Evolutionary conservation across 768 basidiomycete species (phyloP).

Genomic region (Lactifluus pinguis): DNA sequence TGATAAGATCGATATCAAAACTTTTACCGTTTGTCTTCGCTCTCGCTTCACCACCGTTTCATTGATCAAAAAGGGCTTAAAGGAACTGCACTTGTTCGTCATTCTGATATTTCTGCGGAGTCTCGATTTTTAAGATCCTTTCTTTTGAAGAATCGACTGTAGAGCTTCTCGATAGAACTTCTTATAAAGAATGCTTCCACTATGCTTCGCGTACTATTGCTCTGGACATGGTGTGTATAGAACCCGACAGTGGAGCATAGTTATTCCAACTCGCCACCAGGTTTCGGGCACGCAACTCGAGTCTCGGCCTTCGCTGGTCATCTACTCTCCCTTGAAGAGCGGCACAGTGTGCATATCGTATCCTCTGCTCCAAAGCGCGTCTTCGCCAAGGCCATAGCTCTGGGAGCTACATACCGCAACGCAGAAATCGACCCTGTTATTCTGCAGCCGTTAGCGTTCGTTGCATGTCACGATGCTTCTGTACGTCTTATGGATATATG

Average conservation of each 20-base stretch:
- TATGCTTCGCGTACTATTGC: conserved; percentile 59
- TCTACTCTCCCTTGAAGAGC: conserved; percentile 39
- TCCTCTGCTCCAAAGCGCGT: conserved; percentile 69
- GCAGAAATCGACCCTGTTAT: conserved; percentile 75
- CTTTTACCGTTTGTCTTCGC: no score
- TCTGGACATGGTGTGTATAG: conserved; percentile 53
- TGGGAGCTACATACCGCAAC: conserved; percentile 58
- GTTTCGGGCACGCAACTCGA: conserved; percentile 80
- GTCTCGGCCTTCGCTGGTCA: conserved; percentile 65
- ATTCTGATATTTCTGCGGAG: neutral
- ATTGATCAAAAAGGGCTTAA: neutral
- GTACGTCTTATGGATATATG: conserved; percentile 6
- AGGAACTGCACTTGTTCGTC: no score
- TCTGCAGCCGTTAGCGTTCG: conserved; percentile 71
- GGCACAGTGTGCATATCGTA: conserved; percentile 50
- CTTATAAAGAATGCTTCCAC: conserved; percentile 1
- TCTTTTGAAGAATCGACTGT: neutral
- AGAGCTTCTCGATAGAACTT: neutral
- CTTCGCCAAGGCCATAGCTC: conserved; percentile 53
- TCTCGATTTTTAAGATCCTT: neutral
- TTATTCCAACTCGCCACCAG: conserved; percentile 26
- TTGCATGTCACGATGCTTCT: neutral
- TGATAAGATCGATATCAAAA: no score
- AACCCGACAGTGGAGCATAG: neutral
- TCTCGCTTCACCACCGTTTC: no score